Conservation (phyloP, 352 stramenopile species). For the Globisporangium polare region DNA sequence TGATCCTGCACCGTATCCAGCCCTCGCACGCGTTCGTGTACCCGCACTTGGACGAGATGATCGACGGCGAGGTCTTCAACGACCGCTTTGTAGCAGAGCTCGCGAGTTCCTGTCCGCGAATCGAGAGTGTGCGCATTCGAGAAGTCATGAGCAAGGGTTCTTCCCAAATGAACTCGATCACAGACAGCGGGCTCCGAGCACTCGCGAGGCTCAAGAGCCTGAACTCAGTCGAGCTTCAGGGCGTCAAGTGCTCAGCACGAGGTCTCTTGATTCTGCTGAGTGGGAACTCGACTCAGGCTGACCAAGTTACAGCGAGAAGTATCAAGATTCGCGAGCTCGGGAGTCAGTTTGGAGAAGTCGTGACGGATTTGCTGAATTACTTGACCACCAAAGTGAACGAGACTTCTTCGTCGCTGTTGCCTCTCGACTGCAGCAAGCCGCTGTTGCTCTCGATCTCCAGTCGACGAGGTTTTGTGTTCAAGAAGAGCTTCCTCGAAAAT, state of each 20-base stretch:
- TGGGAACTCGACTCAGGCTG: not conserved
- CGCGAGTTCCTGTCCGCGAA: conserved; percentile 16
- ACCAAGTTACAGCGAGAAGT: not conserved
- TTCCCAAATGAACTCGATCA: conserved; percentile 27
- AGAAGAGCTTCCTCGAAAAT: conserved; percentile 25
- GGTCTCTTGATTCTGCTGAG: conserved; percentile 23
- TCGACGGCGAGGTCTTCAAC: conserved; percentile 45
- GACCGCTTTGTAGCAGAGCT: conserved; percentile 33
- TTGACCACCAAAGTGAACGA: not conserved
- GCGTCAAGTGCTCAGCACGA: conserved; percentile 27
- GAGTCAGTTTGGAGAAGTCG: conserved; percentile 35
- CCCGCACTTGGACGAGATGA: conserved; percentile 59
- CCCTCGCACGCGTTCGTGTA: conserved; percentile 44
- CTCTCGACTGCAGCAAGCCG: not conserved
- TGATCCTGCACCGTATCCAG: conserved; percentile 46
- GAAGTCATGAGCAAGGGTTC: conserved; percentile 21
- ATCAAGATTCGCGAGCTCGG: conserved; percentile 34
- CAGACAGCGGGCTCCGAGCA: conserved; percentile 26
- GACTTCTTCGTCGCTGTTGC: not conserved
- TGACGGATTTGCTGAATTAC: conserved; percentile 24
- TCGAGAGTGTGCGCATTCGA: conserved; percentile 33
- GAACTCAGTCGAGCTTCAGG: conserved; percentile 30
- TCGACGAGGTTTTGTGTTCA: conserved; percentile 38
- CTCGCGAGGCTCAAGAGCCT: conserved; percentile 21
- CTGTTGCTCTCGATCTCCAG: conserved; percentile 31